These are phyloP conservation scores for Casuarina equisetifolia DNA, from an alignment of 306 rosid species.

Conservation along the genomic window DNA sequence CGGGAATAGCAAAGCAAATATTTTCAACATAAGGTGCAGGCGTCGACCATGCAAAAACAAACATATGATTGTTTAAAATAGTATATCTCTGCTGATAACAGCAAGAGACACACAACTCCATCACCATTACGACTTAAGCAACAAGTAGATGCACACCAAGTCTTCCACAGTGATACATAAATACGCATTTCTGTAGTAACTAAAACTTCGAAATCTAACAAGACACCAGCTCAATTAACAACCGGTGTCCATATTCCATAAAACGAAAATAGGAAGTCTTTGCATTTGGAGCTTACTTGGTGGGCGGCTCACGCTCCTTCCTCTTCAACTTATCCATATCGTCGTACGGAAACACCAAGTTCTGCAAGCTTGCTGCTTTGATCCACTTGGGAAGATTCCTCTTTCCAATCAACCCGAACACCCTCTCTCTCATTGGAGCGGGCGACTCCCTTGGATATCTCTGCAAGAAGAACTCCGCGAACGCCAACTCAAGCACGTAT, in stretches of 20 bases:
- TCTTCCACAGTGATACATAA: neutral
- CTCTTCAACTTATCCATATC: conserved; percentile 71
- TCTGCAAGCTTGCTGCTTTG: conserved; percentile 93
- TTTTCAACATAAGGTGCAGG: neutral
- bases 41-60: neutral
- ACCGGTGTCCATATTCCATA: neutral
- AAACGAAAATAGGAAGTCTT: neutral
- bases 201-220: neutral
- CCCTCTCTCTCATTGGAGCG: conserved; percentile 98
- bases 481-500: conserved; percentile 74
- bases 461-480: conserved; percentile 83
- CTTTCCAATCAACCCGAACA: conserved; percentile 82
- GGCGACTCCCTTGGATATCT: conserved; percentile 96
- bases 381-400: conserved; percentile 76
- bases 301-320: conserved; percentile 86
- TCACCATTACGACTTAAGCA: neutral
- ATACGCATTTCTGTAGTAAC: neutral
- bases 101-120: neutral
- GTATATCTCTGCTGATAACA: neutral
- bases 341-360: conserved; percentile 80
- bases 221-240: neutral
- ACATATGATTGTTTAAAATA: neutral
- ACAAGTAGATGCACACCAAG: neutral
- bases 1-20: neutral
- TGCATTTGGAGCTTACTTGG: conserved; percentile 60